A percentile compares a stretch with the other conserved stretches of the same genome.
Conservation (phyloP, 345 rosid genomes). For the Eucalyptus sp. region DNA sequence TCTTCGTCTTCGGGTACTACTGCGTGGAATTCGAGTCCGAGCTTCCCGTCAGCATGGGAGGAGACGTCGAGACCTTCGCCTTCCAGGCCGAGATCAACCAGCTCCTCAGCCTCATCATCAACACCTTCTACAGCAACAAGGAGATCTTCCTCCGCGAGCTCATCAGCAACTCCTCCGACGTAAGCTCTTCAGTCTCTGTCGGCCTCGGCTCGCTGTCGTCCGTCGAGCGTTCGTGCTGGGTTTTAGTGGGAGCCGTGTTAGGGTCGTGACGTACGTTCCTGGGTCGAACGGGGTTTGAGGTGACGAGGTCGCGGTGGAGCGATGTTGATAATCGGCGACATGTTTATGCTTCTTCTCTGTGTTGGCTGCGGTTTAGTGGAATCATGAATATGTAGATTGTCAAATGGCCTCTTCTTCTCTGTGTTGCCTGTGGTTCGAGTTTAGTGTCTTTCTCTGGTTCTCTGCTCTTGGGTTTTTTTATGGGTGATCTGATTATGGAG, state of each 20-base stretch:
- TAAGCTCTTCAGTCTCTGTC: not conserved
- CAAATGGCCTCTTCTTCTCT: not conserved
- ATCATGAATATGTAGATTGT: not conserved
- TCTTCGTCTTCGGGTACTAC: not conserved
- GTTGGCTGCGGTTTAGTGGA: too few relatives aligned
- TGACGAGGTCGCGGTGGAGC: not conserved
- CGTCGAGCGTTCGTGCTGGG: not conserved
- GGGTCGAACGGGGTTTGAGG: not conserved
- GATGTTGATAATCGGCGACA: not conserved
- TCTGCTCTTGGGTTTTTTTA: not conserved
- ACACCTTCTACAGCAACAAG: constrained; percentile 60
- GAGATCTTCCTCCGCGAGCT: constrained; percentile 72
- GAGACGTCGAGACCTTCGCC: constrained; percentile 52
- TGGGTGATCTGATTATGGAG: not conserved
- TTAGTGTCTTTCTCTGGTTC: not conserved
- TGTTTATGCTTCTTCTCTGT: too few relatives aligned
- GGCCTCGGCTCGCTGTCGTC: not conserved
- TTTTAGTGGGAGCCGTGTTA: not conserved
- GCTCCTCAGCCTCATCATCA: constrained; percentile 58
- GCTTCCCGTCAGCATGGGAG: constrained; percentile 11
- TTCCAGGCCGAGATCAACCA: constrained; percentile 77
- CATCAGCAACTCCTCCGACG: constrained; percentile 69
- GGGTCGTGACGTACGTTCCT: not conserved
- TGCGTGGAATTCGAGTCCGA: not conserved
- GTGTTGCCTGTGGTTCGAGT: not conserved